Base-by-base conservation (phyloP, 2,329 filamentous ascomycete species). In the Aureobasidium sp. region DNA sequence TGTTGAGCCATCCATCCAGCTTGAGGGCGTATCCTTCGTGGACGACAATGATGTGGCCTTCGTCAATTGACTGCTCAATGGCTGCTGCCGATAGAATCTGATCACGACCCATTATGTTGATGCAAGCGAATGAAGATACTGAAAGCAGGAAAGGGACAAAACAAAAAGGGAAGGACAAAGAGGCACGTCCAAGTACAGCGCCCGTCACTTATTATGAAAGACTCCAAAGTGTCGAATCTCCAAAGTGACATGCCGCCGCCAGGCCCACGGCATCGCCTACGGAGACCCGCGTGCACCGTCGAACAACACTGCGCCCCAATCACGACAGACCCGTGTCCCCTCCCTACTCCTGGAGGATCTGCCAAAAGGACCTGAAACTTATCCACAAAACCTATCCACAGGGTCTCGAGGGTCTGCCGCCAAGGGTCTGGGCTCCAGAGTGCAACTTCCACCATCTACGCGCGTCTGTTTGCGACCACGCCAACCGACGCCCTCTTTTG, bases 1-100 rank as follows among this genome's bases (percentile, higher is more conserved):
- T 78, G 60, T 79, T 70, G 66, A 85, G 76, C 84, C 84, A 87
- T 47, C 75, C 73, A 67, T 84, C 81, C 41, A 86, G 78, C 61
- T 77, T 76, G 66, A 86, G 73, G 16, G 83, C 79, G 57, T 75
- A 67, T 48, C 81, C 82, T 49, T 85, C 78, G 65, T 78, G 79
- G 60, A 86, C 79, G 66, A 86, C 78, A 61, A 86, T 79, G 14
- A 74, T 77, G 34, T 80, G 75, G 61, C 82, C 83, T 53, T 82
- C 75, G 30, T 57, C 53, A n/a, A 57, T 57, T n/a, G 53, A 57
- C 36, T 57, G 53, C 13, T 57, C 53, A 7, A 57, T 57, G 10
- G 53, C 53, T 5, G 53, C 53, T 11, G 53, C 13, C 10, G 27
- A 45, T 5, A 57, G n/a, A 34, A 45, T 4, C 36, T 45, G 53